A percentile compares a stretch with the other conserved stretches of the same genome.
Evolutionary conservation across 2,329 filamentous ascomycete species (phyloP).

Genomic region (Talaromyces piceae): DNA sequence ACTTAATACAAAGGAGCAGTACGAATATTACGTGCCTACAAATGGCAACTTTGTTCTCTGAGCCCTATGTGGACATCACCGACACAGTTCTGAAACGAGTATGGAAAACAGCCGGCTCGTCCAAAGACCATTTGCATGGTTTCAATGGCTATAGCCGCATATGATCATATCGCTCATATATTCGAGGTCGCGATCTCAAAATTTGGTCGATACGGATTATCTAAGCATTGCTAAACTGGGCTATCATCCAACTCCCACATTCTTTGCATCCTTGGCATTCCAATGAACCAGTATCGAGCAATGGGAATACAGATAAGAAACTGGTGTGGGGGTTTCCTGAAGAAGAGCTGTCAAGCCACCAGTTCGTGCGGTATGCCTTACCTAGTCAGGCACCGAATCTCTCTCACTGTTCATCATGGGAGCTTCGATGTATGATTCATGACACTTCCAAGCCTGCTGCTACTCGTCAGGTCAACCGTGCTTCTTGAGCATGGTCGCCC

Average conservation of each 20-base stretch:
- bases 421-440: slow-evolving; percentile 16
- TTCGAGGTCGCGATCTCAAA: slow-evolving; percentile 13
- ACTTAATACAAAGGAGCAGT: too few species aligned
- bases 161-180: not conserved
- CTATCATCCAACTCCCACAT: slow-evolving; percentile 18
- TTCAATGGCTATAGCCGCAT: not conserved
- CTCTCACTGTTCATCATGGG: not conserved
- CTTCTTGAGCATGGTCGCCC: not conserved
- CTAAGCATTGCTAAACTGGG: slow-evolving; percentile 25
- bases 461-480: slow-evolving; percentile 1
- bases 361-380: not conserved
- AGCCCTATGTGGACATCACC: not conserved
- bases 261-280: slow-evolving; percentile 25
- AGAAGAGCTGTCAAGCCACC: not conserved
- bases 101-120: not conserved
- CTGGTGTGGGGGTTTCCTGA: slow-evolving; percentile 4
- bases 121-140: not conserved
- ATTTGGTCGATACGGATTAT: slow-evolving; percentile 15
- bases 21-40: too few species aligned
- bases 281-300: slow-evolving; percentile 9
- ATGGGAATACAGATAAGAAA: not conserved
- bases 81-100: not conserved
- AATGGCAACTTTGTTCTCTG: not conserved
- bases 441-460: slow-evolving; percentile 27
- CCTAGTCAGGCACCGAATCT: not conserved